phyloP scores from a whole-genome alignment of 257 asterid species.

The Nicotiana undulata region DNA sequence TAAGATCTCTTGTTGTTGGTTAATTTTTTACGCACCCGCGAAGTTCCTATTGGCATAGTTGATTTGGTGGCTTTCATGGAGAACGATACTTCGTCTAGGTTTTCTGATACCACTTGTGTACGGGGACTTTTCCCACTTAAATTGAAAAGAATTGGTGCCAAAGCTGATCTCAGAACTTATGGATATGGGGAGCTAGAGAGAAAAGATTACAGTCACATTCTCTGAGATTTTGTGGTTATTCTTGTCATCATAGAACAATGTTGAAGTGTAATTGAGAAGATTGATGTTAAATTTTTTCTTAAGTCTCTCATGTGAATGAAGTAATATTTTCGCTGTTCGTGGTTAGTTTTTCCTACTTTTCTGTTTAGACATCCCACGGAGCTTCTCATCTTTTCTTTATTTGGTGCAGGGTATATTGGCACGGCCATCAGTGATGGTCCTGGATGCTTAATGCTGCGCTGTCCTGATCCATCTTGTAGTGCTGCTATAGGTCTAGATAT shows the following conservation, averaged over 20 bases:
- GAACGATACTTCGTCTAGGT: not conserved
- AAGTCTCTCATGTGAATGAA: too few relatives aligned
- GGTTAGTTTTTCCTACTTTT: not conserved
- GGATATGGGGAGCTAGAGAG: not conserved
- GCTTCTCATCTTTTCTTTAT: conserved; percentile 17
- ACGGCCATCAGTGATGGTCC: conserved; percentile 87
- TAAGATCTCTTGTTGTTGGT: not conserved
- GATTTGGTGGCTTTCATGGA: not conserved
- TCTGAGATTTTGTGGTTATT: not conserved
- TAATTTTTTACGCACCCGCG: not conserved
- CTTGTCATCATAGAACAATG: not conserved
- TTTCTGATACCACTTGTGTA: not conserved
- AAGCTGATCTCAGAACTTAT: not conserved
- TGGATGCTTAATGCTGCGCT: conserved; percentile 88
- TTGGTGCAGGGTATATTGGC: conserved; percentile 62
- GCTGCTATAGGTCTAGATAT: conserved; percentile 86
- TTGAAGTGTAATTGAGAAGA: too few relatives aligned
- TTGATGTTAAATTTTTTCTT: too few relatives aligned
- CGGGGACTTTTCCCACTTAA: not conserved
- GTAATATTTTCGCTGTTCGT: not conserved
- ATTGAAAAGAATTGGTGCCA: not conserved
- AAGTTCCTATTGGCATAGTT: not conserved
- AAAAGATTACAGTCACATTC: not conserved
- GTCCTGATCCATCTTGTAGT: conserved; percentile 90
- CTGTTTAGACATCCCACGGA: not conserved